Base-by-base conservation (phyloP, 1,284 basidiomycete species). In the Sporisorium graminicola region DNA sequence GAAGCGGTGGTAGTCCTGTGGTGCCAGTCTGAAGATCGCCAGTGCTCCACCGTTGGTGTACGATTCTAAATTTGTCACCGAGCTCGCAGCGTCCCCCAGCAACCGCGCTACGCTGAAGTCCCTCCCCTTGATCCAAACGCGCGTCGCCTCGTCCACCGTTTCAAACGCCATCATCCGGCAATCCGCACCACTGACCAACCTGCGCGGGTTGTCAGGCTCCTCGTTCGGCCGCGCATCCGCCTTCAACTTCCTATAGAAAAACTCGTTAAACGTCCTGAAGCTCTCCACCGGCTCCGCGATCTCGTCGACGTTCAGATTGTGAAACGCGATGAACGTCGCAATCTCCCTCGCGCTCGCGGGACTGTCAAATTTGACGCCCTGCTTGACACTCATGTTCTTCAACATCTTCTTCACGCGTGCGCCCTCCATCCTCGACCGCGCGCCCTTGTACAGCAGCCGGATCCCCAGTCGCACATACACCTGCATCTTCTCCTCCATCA, bases 401-500 rank as follows among this genome's bases (percentile, higher is more conserved):
- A 99, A 89, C 31, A 98, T 88, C 56, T 90, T 89, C 89, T 70
- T 77, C 91, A 93, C 93, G 86, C 94, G 88, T 6, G 90, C 91
- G 43, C 95, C 93, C 84, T 97, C 95, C 93, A 98, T 97, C 35
- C 92, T 89, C 65, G 92, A 90, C 68, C 91, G 91, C 29, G 93
- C 93, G 27, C 94, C 95, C 62, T 96, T 95, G 89, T 98, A 98
- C 64, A 98, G 86, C 62, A 98, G 86, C 18, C 96, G 89, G 81
- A 98, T 98, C 12, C 95, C 95, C 20, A 98, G 87, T 42, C 95
- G 88, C 0, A 99, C 94, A 83, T 98, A 98, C 3, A 95, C 93
- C 84, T 95, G 92, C 92, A 94, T 94, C 88, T 98, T 98, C 87
- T 99, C 97, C 86, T 99, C 97, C 81, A 96, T 92, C 65, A 98